Conservation (phyloP, 148 eudicot species). For the Agrostemma githago region DNA sequence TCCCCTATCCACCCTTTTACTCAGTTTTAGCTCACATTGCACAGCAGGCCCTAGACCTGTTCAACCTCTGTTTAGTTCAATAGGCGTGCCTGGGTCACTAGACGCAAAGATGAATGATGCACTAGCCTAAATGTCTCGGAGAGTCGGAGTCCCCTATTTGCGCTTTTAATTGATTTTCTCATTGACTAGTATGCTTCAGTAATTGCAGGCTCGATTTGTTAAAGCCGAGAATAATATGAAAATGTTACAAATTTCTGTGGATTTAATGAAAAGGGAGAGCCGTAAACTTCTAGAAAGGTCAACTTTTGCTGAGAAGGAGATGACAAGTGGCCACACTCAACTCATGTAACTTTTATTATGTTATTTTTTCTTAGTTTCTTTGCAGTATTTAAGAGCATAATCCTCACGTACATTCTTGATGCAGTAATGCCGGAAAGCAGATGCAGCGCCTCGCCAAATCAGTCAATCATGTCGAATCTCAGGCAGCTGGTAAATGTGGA, state of each 20-base stretch:
- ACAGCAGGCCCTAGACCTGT: background rate
- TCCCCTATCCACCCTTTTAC: background rate
- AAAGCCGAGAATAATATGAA: constrained; percentile 77
- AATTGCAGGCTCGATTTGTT: constrained; percentile 64
- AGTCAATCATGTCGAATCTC: constrained; percentile 54
- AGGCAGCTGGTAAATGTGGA: constrained; percentile 50
- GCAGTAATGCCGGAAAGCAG: constrained; percentile 60
- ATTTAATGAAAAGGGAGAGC: constrained; percentile 82
- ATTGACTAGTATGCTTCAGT: background rate
- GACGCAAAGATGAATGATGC: background rate
- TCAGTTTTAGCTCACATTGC: background rate
- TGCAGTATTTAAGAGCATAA: background rate
- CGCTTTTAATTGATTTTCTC: background rate
- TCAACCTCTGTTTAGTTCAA: background rate
- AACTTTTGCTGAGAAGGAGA: constrained; percentile 78
- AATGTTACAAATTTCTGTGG: constrained; percentile 61
- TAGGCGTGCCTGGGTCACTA: background rate
- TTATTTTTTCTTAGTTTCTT: background rate
- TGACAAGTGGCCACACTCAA: constrained; percentile 58
- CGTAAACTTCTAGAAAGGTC: constrained; percentile 81
- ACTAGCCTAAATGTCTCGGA: no score
- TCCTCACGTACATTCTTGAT: constrained; percentile 13
- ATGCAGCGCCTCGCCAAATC: constrained; percentile 55
- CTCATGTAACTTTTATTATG: constrained; percentile 39
- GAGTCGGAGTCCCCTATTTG: no score